Evolutionary conservation across 345 rosid species (phyloP), one percentile per base, ranked within the genome.

Genomic region (Gossypium thurberi): DNA sequence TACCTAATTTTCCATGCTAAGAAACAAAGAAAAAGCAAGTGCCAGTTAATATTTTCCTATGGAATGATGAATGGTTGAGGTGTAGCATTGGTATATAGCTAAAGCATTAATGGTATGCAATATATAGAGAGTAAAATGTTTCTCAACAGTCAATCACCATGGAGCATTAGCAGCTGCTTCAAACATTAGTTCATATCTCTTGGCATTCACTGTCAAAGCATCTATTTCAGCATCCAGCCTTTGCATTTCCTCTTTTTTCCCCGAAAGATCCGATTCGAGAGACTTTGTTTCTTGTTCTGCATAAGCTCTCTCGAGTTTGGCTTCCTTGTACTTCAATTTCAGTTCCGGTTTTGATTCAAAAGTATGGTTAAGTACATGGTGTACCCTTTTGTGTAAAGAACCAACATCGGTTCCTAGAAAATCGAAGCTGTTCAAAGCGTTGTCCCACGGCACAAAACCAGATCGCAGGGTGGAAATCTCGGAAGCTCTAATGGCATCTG

Each of bases 401-500:
- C 78, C 78, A 13, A 81, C 79, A 17, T 77, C 76, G 84, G 82
- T 76, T 21, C 84, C 89, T 70, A 78, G 47, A 15, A 26, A 12
- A 73, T 72, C 61, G 26, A 82, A 77, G n/a, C 81, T 76, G 14
- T 58, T 47, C 67, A 77, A 64, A 37, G 82, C 82, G 68, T 71
- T 76, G 37, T 73, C 75, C 84, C 86, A 82, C 7, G 56, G 15
- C 6, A 48, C 52, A 40, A 76, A 81, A 60, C 76, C 44, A 23
- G 64, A 73, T 5, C 1, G 56, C 6, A 74, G 65, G 4, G 84
- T 44, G 13, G 78, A 69, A 51, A 78, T n/a, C 47, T 71, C 65
- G 70, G 79, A 82, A 53, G 79, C 84, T 77, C 76, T 78, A 42
- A 81, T 81, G 48, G 87, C 81, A 69, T 79, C 84, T 2, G 84